Evolutionary conservation across 768 basidiomycete species (phyloP), one percentile per base, ranked within the genome.

Genomic region (Gloeostereum incarnatum): DNA sequence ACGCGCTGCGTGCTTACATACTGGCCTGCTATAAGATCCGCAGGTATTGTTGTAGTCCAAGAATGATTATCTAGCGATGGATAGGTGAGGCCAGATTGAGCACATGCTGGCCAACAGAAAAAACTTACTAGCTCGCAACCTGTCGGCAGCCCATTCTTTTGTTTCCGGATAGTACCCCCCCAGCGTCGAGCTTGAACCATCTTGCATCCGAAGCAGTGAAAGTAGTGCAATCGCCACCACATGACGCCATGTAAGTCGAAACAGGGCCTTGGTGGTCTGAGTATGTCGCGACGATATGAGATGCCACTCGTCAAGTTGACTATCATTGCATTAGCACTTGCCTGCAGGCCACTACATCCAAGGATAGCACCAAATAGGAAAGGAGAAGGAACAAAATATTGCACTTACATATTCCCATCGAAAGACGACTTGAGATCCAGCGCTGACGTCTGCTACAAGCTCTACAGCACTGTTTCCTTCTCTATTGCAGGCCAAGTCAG

Each of bases 221-320:
- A 3, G 45, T 54, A 6, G 62, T 49, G 40, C 70, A 73, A 38
- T 64, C 60, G 17, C 63, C 66, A 38, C 59, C 58, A 51, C 71
- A 73, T 9, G 65, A 65, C 20, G 68, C 55, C 69, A 73, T 72
- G 48, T 71, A 71, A n/a, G 66, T 71, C 19, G 64, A 66, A 16
- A 70, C 62, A 19, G 67, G 69, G 3, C 70, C 69, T 49, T 64
- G 56, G 49, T 71, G 71, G 46, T 70, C 71, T 67, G 10, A 26
- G 13, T 25, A 9, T n/a, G n/a, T n/a, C n/a, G n/a, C n/a, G n/a
- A n/a, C n/a, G n/a, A n/a, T n/a, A n/a, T n/a, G n/a, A n/a, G n/a
- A n/a, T n/a, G n/a, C n/a, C n/a, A n/a, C n/a, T n/a, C n/a, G n/a
- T n/a, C n/a, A n/a, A n/a, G n/a, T n/a, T n/a, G n/a, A n/a, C n/a